Evolutionary conservation across 495 filamentous ascomycete species (phyloP).

Genomic region (Xylaria palmicola): DNA sequence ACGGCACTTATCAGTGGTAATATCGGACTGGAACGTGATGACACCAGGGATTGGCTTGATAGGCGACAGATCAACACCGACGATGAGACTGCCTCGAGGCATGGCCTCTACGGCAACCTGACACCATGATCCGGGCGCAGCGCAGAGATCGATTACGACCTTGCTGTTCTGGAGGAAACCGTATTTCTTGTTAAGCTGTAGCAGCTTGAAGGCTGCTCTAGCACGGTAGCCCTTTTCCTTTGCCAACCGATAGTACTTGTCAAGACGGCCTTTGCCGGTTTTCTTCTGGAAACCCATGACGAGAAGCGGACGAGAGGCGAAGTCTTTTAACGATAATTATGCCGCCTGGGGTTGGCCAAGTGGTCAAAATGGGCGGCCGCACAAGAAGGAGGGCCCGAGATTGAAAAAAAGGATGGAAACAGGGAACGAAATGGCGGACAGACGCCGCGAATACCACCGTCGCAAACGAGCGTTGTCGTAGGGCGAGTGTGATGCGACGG

Average conservation of each 20-base stretch:
- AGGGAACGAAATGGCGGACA: too few species aligned
- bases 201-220: conserved; percentile 95
- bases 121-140: conserved; percentile 97
- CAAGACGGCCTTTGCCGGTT: conserved; percentile 97
- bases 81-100: conserved; percentile 84
- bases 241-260: conserved; percentile 89
- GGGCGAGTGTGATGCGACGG: background rate
- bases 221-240: conserved; percentile 99
- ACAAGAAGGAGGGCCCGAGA: too few species aligned
- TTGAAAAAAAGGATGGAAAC: too few species aligned
- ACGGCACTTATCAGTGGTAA: conserved; percentile 94
- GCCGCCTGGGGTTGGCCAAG: background rate
- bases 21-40: conserved; percentile 96
- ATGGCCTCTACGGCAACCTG: conserved; percentile 96
- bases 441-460: background rate
- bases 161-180: conserved; percentile 95
- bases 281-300: conserved; percentile 98
- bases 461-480: background rate
- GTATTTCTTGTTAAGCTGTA: conserved; percentile 99
- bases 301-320: background rate
- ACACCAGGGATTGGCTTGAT: conserved; percentile 94
- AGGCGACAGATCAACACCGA: conserved; percentile 91
- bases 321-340: background rate
- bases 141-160: conserved; percentile 94
- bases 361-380: background rate